Evolutionary conservation across 306 rosid genomes (phyloP).

Genomic region (Castanopsis chinensis): DNA sequence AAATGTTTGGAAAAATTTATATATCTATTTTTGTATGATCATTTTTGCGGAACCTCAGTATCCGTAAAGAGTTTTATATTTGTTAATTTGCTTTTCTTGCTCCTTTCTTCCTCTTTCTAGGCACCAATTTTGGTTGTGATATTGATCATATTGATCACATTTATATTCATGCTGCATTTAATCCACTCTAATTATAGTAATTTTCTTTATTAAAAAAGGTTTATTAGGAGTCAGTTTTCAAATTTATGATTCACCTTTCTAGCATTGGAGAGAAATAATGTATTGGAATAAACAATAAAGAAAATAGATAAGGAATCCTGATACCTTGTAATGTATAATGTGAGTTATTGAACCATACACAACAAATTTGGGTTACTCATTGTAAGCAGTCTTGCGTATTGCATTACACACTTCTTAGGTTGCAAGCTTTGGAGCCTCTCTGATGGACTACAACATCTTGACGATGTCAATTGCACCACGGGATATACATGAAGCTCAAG

Average conservation of each 20-base stretch:
- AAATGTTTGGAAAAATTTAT: too few relatives aligned
- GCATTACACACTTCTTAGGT: conserved; percentile 27
- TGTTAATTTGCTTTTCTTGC: background rate
- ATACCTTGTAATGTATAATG: background rate
- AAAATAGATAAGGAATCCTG: background rate
- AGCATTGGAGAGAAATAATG: background rate
- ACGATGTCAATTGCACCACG: conserved; percentile 62
- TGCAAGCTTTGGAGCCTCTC: conserved; percentile 63
- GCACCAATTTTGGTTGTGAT: background rate
- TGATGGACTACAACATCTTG: conserved; percentile 42
- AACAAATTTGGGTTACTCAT: background rate
- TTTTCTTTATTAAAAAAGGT: background rate
- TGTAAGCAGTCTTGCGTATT: background rate
- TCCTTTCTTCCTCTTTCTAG: background rate
- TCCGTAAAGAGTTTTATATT: too few relatives aligned
- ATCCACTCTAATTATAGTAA: background rate
- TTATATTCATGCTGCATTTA: background rate
- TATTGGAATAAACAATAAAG: background rate
- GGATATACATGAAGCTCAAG: conserved; percentile 56
- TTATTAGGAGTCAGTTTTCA: background rate
- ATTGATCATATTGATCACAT: background rate
- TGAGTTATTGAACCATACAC: background rate
- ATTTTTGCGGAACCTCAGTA: too few relatives aligned
- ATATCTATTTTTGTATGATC: too few relatives aligned
- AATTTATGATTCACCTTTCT: background rate